Percentiles rank a stretch among this genome's conserved stretches.
These are phyloP conservation scores for Globisporangium paddicum DNA, from an alignment of 352 stramenopile species.

Conservation along the genomic window DNA sequence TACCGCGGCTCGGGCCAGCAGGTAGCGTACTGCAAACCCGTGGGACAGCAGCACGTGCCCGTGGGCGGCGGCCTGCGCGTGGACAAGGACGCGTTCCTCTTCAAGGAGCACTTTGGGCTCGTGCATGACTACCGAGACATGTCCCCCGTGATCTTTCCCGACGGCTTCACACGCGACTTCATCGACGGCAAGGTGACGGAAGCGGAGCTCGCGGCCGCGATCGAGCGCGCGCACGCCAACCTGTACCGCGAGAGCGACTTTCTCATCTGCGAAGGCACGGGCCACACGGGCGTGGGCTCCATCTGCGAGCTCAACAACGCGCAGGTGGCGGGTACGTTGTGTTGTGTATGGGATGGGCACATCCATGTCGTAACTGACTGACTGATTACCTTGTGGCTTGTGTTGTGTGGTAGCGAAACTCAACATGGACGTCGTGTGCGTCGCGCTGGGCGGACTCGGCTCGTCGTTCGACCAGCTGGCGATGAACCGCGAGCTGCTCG, in stretches of 20 bases:
- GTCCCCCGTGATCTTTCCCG: constrained; percentile 96
- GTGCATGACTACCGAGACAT: constrained; percentile 96
- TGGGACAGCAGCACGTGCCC: constrained; percentile 92
- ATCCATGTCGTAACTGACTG: background rate
- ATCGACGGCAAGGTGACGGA: constrained; percentile 94
- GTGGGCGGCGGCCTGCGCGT: constrained; percentile 83
- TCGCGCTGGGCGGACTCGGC: constrained; percentile 72
- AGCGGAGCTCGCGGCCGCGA: constrained; percentile 69
- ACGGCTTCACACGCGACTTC: constrained; percentile 96
- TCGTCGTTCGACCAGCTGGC: constrained; percentile 84
- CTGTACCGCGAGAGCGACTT: constrained; percentile 88
- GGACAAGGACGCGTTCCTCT: constrained; percentile 92
- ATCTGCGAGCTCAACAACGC: constrained; percentile 91
- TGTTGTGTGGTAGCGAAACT: constrained; percentile 43
- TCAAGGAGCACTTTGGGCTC: constrained; percentile 96
- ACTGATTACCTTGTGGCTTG: background rate
- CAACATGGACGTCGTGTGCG: constrained; percentile 75
- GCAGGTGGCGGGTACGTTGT: constrained; percentile 66
- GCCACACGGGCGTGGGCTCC: constrained; percentile 87
- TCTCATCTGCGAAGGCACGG: constrained; percentile 94
- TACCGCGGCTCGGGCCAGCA: constrained; percentile 66
- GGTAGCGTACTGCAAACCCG: constrained; percentile 94
- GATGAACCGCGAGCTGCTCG: constrained; percentile 81
- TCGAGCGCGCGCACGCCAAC: constrained; percentile 75
- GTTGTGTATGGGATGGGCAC: background rate